Conservation (phyloP, 2,329 filamentous ascomycete genomes). For the Aspergillus udagawae region DNA sequence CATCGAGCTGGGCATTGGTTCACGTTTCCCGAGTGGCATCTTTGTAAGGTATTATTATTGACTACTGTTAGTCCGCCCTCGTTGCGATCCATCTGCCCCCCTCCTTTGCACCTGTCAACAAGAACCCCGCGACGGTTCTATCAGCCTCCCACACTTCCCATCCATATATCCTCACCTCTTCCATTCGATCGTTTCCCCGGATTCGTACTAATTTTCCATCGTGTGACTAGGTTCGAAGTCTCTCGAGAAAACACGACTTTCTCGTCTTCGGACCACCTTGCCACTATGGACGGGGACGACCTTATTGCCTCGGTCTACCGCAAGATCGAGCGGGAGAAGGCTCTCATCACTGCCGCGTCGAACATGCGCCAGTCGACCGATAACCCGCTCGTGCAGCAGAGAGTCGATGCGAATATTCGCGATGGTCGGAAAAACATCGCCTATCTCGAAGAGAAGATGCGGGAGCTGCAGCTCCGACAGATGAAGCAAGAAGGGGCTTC, state of each 20-base stretch:
- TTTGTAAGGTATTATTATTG: not conserved
- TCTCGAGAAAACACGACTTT: conserved; percentile 1
- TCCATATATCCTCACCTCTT: conserved; percentile 5
- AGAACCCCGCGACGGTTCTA: conserved; percentile 21
- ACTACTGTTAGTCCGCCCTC: conserved; percentile 2
- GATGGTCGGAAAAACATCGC: conserved; percentile 90
- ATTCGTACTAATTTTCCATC: conserved; percentile 10
- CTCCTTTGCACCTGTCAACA: conserved; percentile 20
- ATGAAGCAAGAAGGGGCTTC: conserved; percentile 52
- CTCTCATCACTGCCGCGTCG: conserved; percentile 88
- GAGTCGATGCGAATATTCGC: conserved; percentile 89
- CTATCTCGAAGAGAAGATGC: conserved; percentile 90
- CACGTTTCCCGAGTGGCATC: conserved; percentile 7
- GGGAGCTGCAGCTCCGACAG: conserved; percentile 79
- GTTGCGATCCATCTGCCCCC: conserved; percentile 11
- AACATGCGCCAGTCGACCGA: conserved; percentile 94
- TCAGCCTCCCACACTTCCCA: conserved; percentile 14
- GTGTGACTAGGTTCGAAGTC: not conserved
- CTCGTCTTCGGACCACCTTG: conserved; percentile 17
- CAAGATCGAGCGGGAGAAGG: conserved; percentile 98
- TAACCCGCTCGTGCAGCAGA: conserved; percentile 85
- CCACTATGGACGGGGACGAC: conserved; percentile 57
- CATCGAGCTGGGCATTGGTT: conserved; percentile 11
- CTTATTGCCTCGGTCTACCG: conserved; percentile 76
- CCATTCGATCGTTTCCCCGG: conserved; percentile 7